Base-by-base conservation (phyloP, 148 eudicot species). In the Rhododendron vialii region DNA sequence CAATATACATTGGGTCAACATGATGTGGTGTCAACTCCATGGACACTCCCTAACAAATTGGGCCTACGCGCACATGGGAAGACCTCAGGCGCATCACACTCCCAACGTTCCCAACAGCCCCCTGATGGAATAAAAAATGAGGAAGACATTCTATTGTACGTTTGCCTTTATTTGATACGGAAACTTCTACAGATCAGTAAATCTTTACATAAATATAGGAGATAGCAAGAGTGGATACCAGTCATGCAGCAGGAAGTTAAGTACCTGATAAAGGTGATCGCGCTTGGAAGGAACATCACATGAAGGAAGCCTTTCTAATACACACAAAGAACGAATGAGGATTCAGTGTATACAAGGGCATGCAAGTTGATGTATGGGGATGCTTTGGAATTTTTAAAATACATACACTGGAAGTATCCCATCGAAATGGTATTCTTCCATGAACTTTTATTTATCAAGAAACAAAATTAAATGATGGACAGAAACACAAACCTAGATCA, bases 241-340 rank as follows among this genome's bases (percentile, higher is more conserved):
- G 33, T 87, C 67, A 61, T 35, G 38, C 48, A 84, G 85, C 84
- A 88, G 69, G 87, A 65, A 84, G 43, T 84, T 5, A 45, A 71
- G 18, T 90, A 96, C 99, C 98, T 95, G 95, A 88, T 92, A 94
- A 71, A 96, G 93, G 84, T 96, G 99, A 84, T 93, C 87, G 73
- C 99, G 99, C 90, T 96, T 96, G 83, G 99, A 92, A 67, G 87
- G 94, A 76, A 92, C 98, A 89, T 91, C 91, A 88, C 96, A 94
- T 11, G 88, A 78, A 33, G 94, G 98, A 84, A 89, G 96, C 86
- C 89, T 90, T 91, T 91, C 99, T 95, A 85, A 73, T 76, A 78
- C 26, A 79, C 67, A 15, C 59, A 51, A 81, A 82, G 57, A 36
- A 84, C 2, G 35, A 30, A 48, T 87, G 2, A 75, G 63, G 38